A percentile compares a stretch with the other conserved stretches of the same genome.
These are phyloP conservation scores for Aechmea fasciata DNA, from an alignment of 176 grass and related monocot genomes.

Conservation along the genomic window DNA sequence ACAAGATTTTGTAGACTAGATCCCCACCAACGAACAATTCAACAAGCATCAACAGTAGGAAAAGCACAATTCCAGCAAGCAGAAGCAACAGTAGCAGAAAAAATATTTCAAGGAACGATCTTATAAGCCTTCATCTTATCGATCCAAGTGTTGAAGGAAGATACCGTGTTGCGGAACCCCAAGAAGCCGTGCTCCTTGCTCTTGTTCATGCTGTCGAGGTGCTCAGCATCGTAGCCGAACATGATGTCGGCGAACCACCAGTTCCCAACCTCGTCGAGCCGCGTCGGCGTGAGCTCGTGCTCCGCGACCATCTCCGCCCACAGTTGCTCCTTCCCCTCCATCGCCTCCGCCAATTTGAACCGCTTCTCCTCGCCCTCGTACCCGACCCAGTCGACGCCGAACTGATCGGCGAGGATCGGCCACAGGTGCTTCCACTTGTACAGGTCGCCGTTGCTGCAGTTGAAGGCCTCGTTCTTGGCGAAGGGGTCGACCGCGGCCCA, in stretches of 20 bases:
- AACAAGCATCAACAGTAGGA: neutral
- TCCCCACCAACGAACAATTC: neutral
- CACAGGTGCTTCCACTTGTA: conserved; percentile 86
- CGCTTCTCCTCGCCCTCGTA: conserved; percentile 53
- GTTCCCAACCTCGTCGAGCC: conserved; percentile 47
- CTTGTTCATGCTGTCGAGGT: conserved; percentile 79
- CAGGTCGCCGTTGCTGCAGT: conserved; percentile 76
- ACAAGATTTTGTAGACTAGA: neutral
- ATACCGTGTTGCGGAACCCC: conserved; percentile 61
- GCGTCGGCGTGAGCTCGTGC: conserved; percentile 33
- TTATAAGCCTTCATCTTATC: conserved; percentile 67
- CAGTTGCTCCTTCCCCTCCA: conserved; percentile 48
- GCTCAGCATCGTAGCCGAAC: conserved; percentile 13
- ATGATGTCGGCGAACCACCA: conserved; percentile 53
- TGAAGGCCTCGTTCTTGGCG: conserved; percentile 77
- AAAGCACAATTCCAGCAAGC: neutral
- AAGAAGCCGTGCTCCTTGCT: conserved; percentile 95
- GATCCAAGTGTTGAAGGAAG: conserved; percentile 67
- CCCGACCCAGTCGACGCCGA: conserved; percentile 49
- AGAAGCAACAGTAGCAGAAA: neutral
- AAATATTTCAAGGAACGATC: conserved; percentile 55
- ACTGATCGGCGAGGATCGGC: conserved; percentile 58
- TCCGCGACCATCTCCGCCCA: conserved; percentile 66
- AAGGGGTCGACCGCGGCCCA: conserved; percentile 72
- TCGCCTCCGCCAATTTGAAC: conserved; percentile 48